Conservation (phyloP, 169 alveolate genomes). For the Pseudocohnilembus persalinus region DNA sequence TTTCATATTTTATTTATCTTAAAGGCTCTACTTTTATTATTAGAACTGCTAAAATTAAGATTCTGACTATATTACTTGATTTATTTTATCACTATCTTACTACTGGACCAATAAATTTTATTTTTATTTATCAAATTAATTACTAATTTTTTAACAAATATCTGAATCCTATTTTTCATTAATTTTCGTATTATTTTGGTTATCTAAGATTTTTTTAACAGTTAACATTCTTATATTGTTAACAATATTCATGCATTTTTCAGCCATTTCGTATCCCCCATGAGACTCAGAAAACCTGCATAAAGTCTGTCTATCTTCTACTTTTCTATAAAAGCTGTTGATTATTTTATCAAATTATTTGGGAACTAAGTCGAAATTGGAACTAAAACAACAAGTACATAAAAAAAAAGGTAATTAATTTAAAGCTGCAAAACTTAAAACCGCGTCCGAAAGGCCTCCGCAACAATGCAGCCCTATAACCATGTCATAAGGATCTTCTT, state of each 20-base stretch:
- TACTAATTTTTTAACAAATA: too few relatives aligned
- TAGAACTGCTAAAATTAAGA: too few relatives aligned
- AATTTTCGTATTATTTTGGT: not conserved
- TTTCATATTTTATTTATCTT: too few relatives aligned
- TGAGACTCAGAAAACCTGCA: not conserved
- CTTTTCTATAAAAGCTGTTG: too few relatives aligned
- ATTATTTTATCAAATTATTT: too few relatives aligned
- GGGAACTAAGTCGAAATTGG: not conserved
- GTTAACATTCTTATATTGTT: not conserved
- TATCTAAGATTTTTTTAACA: not conserved
- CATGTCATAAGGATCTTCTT: not conserved
- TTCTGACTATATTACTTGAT: too few relatives aligned
- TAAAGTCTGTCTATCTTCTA: not conserved
- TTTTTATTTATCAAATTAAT: too few relatives aligned
- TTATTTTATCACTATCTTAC: too few relatives aligned
- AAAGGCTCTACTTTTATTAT: too few relatives aligned
- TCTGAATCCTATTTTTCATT: not conserved
- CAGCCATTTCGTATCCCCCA: not conserved
- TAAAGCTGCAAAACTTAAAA: not conserved
- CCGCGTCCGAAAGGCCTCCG: not conserved
- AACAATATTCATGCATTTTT: not conserved
- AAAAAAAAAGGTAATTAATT: too few relatives aligned
- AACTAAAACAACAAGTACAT: not conserved
- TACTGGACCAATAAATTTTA: too few relatives aligned
- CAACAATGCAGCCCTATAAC: not conserved